Evolutionary conservation across 495 filamentous ascomycete species (phyloP), one percentile per base, ranked within the genome.

Genomic region (Penicillium paxilli): DNA sequence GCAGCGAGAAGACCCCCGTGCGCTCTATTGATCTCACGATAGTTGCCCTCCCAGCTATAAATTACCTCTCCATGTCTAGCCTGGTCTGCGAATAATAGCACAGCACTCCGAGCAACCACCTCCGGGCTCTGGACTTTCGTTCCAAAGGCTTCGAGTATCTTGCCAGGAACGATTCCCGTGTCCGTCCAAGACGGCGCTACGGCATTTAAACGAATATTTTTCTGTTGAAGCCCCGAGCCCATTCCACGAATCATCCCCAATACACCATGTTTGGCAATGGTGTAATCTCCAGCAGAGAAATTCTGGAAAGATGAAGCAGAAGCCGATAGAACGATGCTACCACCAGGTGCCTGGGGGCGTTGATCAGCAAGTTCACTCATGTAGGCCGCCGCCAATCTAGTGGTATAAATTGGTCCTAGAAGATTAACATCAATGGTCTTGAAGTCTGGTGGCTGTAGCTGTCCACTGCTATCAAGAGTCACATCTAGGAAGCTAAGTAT

Each of bases 381-480:
- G 33, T 73, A 74, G 44, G 74, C 61, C 6, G 66, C 51, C 1
- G 67, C 77, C 0, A 80, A 62, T 19, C 64, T 55, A 0, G 68
- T 49, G 0, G 73, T 80, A 47, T 77, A 71, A 21, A 80, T 60
- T 0, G 73, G 58, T 11, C 74, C 65, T 33, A 73, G 60, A 17
- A 80, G 57, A 48, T 79, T 79, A 33, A 80, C 61, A 41, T 81
- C 67, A 14, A 81, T 50, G 3, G 69, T 67, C 3, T 57, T 54
- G 9, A 69, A 46, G 50, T 64, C 57, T 1, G 78, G 75, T 16
- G 80, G 74, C 21, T 71, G 62, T 10, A 79, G 59, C 7, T 74
- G 66, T 1, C 72, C 70, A 14, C 67, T 48, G 12, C 71, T 69
- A 19, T 79, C 72, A 21, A 72, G 63, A 16, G 66, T 72, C 16